These are phyloP conservation scores for Rutstroemia sp. DNA, from an alignment of 2,329 filamentous ascomycete species.

Conservation along the genomic window DNA sequence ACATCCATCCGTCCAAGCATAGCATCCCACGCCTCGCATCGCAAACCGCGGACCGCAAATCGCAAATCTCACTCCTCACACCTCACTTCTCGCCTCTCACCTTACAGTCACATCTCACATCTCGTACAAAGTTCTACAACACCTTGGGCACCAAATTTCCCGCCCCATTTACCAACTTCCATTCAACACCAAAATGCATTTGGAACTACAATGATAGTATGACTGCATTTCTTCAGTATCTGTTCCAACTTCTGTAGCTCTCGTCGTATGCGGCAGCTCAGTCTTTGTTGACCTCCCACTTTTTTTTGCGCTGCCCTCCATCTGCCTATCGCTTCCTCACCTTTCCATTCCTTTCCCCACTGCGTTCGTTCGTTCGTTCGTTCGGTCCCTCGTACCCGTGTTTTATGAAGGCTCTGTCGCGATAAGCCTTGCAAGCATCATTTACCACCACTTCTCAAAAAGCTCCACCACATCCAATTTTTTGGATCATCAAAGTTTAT, in stretches of 20 bases:
- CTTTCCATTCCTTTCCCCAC: not conserved
- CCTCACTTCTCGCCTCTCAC: not conserved
- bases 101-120: not conserved
- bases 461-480: constrained; percentile 7
- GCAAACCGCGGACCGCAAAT: too few species aligned
- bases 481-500: not conserved
- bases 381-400: not conserved
- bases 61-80: not conserved
- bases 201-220: too few species aligned
- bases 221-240: not conserved
- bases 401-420: not conserved
- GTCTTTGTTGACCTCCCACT: not conserved
- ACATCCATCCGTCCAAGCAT: too few species aligned
- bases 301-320: not conserved
- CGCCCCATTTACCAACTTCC: not conserved
- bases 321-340: constrained; percentile 5
- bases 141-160: not conserved
- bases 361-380: not conserved
- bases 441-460: constrained; percentile 1
- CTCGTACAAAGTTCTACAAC: not conserved
- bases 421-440: constrained; percentile 10
- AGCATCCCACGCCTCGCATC: too few species aligned
- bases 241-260: not conserved
- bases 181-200: too few species aligned
- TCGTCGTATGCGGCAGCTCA: not conserved